Percentiles rank a stretch among this genome's conserved stretches.
These are phyloP conservation scores for Hymenoscyphus salicellus DNA, from an alignment of 2,329 filamentous ascomycete genomes.

Conservation along the genomic window DNA sequence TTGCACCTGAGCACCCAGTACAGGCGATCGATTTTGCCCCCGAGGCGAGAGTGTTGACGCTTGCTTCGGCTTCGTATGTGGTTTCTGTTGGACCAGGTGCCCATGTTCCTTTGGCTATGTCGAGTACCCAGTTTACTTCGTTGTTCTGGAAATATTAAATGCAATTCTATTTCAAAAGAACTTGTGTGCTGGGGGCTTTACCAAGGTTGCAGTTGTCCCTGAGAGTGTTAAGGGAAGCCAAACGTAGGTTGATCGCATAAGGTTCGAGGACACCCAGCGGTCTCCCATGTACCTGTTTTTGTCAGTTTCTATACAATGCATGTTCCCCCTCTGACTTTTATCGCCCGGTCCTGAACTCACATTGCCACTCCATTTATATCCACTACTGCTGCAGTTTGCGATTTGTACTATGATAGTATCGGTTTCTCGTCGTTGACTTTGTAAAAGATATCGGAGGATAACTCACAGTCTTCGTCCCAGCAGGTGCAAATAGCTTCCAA, in stretches of 20 bases:
- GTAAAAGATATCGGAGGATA: background rate
- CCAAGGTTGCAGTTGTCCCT: conserved; percentile 50
- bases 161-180: background rate
- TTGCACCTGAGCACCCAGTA: conserved; percentile 48
- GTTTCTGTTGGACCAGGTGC: conserved; percentile 45
- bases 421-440: background rate
- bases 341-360: conserved; percentile 16
- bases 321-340: too few relatives aligned
- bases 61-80: conserved; percentile 51
- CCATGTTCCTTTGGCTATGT: conserved; percentile 45
- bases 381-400: conserved; percentile 60
- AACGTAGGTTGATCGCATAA: conserved; percentile 60
- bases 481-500: conserved; percentile 57
- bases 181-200: conserved; percentile 16
- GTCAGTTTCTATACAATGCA: background rate
- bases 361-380: conserved; percentile 38
- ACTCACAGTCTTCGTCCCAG: conserved; percentile 48
- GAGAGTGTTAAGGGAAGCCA: conserved; percentile 59
- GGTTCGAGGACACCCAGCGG: conserved; percentile 59
- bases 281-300: conserved; percentile 62
- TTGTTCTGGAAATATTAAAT: conserved; percentile 38
- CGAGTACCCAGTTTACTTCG: conserved; percentile 53
- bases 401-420: conserved; percentile 42
- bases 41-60: conserved; percentile 40
- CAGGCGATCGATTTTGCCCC: conserved; percentile 49